phyloP scores from a whole-genome alignment of 768 basidiomycete species.

The Hypholoma sublateritium region DNA sequence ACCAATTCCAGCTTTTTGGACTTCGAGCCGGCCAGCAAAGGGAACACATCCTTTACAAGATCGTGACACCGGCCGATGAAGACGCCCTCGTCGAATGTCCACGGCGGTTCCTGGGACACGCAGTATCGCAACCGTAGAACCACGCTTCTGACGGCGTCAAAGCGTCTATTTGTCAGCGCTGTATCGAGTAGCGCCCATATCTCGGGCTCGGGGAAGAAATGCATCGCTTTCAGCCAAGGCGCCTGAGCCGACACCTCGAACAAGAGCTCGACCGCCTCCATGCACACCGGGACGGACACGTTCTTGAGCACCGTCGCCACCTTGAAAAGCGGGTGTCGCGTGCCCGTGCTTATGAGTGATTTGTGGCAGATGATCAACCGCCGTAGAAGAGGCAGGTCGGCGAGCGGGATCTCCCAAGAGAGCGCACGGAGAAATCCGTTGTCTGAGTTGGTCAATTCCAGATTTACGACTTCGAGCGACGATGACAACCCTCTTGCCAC shows the following conservation, averaged over 20 bases:
- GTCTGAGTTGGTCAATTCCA: slow-evolving; percentile 9
- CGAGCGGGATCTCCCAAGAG: slow-evolving; percentile 7
- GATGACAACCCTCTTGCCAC: slow-evolving; percentile 3
- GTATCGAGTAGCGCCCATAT: slow-evolving; percentile 12
- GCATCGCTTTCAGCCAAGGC: slow-evolving; percentile 12
- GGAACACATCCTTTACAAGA: slow-evolving; percentile 7
- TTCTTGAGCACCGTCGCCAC: slow-evolving; percentile 7
- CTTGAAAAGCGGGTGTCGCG: slow-evolving; percentile 6
- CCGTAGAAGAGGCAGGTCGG: slow-evolving; percentile 6
- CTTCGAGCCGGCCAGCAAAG: slow-evolving; percentile 4
- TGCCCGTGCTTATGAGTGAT: slow-evolving; percentile 8
- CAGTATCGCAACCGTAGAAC: slow-evolving; percentile 8
- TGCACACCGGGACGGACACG: background rate
- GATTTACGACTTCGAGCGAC: slow-evolving; percentile 6
- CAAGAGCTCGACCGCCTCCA: slow-evolving; percentile 8
- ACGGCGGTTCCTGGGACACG: slow-evolving; percentile 11
- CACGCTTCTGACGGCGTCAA: slow-evolving; percentile 1
- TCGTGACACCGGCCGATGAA: slow-evolving; percentile 7
- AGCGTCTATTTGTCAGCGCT: background rate
- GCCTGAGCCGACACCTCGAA: slow-evolving; percentile 13
- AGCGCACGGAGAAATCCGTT: slow-evolving; percentile 5
- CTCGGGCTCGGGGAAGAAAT: slow-evolving; percentile 14
- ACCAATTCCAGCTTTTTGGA: slow-evolving; percentile 2
- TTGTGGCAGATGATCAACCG: slow-evolving; percentile 9
- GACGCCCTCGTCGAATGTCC: slow-evolving; percentile 13